A percentile compares a stretch with the other conserved stretches of the same genome.
phyloP scores from a whole-genome alignment of 352 stramenopile genomes.

The Globisporangium rhizosaccharum region DNA sequence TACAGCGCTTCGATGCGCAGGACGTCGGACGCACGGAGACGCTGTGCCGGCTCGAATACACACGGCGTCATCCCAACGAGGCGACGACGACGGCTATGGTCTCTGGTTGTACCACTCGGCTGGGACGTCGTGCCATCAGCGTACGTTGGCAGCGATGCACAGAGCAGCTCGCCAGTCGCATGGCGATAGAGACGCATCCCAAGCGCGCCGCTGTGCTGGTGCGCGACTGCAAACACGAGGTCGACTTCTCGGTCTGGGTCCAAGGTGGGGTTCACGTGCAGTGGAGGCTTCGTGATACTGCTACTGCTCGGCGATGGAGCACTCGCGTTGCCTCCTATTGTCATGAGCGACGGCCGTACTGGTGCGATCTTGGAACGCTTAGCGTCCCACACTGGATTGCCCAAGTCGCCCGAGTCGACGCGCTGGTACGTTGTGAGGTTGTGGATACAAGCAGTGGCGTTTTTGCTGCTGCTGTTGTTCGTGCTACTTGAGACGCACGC shows the following conservation, averaged over 20 bases:
- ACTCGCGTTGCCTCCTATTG: background rate
- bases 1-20: conserved; percentile 11
- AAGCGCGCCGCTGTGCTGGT: conserved; percentile 3
- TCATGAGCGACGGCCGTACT: background rate
- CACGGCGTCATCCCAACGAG: conserved; percentile 4
- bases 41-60: conserved; percentile 2
- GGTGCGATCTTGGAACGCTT: background rate
- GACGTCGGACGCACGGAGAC: background rate
- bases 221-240: conserved; percentile 3
- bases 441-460: background rate
- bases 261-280: background rate
- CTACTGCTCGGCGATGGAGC: background rate
- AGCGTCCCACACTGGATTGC: conserved; percentile 6
- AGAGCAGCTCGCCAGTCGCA: conserved; percentile 1
- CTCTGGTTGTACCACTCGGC: background rate
- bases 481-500: background rate
- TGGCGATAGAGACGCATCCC: conserved; percentile 4
- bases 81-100: background rate
- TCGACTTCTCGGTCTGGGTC: conserved; percentile 9
- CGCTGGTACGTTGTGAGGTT: conserved; percentile 11
- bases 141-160: conserved; percentile 3
- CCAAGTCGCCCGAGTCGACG: conserved; percentile 2
- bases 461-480: background rate
- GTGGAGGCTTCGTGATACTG: background rate
- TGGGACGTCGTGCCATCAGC: background rate